Evolutionary conservation across 345 rosid species (phyloP), one percentile per base, ranked within the genome.

Genomic region (Laguncularia racemosa): DNA sequence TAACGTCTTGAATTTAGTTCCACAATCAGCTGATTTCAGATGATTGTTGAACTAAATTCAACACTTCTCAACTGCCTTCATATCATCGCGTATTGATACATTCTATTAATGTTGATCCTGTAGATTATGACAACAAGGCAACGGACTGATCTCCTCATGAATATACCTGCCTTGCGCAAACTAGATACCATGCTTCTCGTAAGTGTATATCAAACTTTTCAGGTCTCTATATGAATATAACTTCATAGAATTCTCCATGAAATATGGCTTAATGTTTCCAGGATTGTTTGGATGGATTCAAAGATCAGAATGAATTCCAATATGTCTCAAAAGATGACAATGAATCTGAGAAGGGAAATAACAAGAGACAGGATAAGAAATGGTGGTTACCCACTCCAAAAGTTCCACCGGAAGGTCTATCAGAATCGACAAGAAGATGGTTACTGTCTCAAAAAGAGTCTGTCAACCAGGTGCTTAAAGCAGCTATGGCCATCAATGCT

Each of bases 401-500:
- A 78, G 89, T 90, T 54, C 95, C 97, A 14, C 67, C 71, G 44
- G 72, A 80, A 38, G 97, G 95, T 40, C 77, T 87, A 55, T 83
- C 97, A 1, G 87, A 90, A 26, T 66, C 14, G 19, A 16, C 93
- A 0, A 80, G 85, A 59, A 90, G 83, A 65, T 87, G 89, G 60
- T 57, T 90, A 62, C 93, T 78, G 57, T 75, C 60, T 73, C 97
- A 87, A 14, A 90, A 90, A 58, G 97, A 90, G 58, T 75, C 80
- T 26, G 97, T 87, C 18, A 90, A 87, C 63, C 97, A 90, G 67
- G 97, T 90, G n/a, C 91, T 90, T 55, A 90, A 87, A 70, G 97
- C 97, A 10, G 90, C 97, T 54, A 90, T 87, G 95, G 97, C 97
- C 0, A 90, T 90, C 57, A 90, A 90, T 55, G 82, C 91, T 20